These are phyloP conservation scores for Wickerhamomyces xylosicus DNA, from an alignment of 805 yeast genomes.

Conservation along the genomic window DNA sequence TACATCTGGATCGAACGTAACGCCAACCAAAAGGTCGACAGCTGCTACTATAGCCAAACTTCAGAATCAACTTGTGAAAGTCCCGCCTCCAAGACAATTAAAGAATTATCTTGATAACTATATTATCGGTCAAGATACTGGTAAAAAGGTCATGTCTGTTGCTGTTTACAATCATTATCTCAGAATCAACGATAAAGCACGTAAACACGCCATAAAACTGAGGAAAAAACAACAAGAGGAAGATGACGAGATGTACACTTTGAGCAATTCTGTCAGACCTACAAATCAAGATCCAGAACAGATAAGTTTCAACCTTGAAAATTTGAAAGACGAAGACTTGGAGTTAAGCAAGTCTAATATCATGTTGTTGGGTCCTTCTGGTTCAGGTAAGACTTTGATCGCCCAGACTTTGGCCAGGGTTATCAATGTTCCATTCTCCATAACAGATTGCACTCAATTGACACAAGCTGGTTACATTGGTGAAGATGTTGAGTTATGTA, in stretches of 20 bases:
- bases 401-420: constrained; percentile 44
- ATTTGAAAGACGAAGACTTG: constrained; percentile 26
- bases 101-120: constrained; percentile 37
- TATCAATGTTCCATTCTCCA: constrained; percentile 45
- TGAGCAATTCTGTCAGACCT: constrained; percentile 14
- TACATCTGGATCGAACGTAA: background rate
- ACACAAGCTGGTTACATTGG: constrained; percentile 62
- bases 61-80: constrained; percentile 15
- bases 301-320: constrained; percentile 16
- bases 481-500: constrained; percentile 50
- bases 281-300: constrained; percentile 22
- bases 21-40: background rate
- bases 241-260: constrained; percentile 19
- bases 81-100: constrained; percentile 38
- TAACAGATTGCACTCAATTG: constrained; percentile 50
- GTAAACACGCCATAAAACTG: constrained; percentile 19
- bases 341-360: constrained; percentile 47
- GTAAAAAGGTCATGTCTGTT: constrained; percentile 49
- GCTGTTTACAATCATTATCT: constrained; percentile 51
- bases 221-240: constrained; percentile 18
- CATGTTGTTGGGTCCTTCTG: constrained; percentile 48
- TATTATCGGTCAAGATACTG: constrained; percentile 45
- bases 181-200: constrained; percentile 32
- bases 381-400: constrained; percentile 49
- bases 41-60: no score